These are phyloP conservation scores for Candida ipomoeae DNA, from an alignment of 805 yeast species.

Conservation along the genomic window DNA sequence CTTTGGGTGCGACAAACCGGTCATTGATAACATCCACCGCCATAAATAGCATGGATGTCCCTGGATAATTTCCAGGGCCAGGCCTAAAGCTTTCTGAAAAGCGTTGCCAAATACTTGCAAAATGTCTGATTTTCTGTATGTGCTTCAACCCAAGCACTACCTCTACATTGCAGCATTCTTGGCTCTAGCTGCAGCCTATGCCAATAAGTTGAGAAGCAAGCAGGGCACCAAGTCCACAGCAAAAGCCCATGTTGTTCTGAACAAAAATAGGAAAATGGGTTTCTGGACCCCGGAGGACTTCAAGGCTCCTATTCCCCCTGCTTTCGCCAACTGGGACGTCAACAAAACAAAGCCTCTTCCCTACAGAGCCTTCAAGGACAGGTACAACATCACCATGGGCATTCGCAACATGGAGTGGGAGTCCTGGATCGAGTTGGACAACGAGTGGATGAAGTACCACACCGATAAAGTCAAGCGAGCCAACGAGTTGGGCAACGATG, in stretches of 20 bases:
- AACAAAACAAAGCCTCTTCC: constrained; percentile 51
- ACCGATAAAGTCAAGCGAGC: constrained; percentile 48
- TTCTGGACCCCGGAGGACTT: constrained; percentile 53
- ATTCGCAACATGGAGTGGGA: constrained; percentile 58
- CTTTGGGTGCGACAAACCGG: not conserved
- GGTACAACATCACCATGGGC: constrained; percentile 66
- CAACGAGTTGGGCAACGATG: constrained; percentile 41
- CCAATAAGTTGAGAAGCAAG: constrained; percentile 2
- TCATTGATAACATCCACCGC: constrained; percentile 8
- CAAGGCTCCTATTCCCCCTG: constrained; percentile 46
- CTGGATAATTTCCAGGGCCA: not conserved
- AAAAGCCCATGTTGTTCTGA: constrained; percentile 14
- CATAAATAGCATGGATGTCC: constrained; percentile 4
- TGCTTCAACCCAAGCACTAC: constrained; percentile 13
- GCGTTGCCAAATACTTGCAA: no score
- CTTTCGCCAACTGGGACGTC: constrained; percentile 47
- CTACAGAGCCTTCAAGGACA: constrained; percentile 65
- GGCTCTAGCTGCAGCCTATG: constrained; percentile 8
- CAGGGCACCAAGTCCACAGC: not conserved
- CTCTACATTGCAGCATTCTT: constrained; percentile 11
- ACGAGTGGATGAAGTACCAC: constrained; percentile 58
- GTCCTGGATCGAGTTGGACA: constrained; percentile 65
- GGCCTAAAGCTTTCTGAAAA: not conserved
- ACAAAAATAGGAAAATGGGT: constrained; percentile 46
- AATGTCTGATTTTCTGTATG: not conserved